Evolutionary conservation across 257 asterid genomes (phyloP).

Genomic region (Capsicum baccatum): DNA sequence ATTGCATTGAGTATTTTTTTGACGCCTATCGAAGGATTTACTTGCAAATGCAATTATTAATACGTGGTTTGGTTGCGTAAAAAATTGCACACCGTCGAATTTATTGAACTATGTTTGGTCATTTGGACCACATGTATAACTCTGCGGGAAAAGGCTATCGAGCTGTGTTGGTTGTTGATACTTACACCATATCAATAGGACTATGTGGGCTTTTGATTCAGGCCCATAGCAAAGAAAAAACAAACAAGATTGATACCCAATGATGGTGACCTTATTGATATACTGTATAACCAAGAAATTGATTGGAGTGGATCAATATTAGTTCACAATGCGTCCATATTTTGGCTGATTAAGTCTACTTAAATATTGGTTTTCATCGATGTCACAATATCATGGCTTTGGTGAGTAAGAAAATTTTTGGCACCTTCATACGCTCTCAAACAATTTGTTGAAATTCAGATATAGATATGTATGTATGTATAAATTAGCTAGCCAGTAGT

Average conservation of each 20-base stretch:
- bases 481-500: background rate
- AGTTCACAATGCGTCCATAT: background rate
- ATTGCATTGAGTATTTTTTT: no score
- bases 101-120: background rate
- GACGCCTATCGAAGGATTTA: no score
- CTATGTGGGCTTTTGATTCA: slow-evolving; percentile 3
- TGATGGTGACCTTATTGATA: background rate
- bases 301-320: background rate
- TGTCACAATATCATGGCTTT: background rate
- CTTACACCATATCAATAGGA: no score
- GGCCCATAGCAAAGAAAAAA: background rate
- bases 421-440: background rate
- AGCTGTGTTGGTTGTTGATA: no score
- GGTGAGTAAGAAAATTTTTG: background rate
- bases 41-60: no score
- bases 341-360: background rate
- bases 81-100: no score
- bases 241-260: background rate
- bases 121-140: background rate
- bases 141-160: background rate
- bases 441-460: background rate
- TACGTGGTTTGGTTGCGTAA: no score
- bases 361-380: background rate
- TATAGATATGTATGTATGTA: background rate
- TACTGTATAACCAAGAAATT: background rate